Evolutionary conservation across 148 eudicot species (phyloP), one percentile per base, ranked within the genome.

Genomic region (Agrostemma githago): DNA sequence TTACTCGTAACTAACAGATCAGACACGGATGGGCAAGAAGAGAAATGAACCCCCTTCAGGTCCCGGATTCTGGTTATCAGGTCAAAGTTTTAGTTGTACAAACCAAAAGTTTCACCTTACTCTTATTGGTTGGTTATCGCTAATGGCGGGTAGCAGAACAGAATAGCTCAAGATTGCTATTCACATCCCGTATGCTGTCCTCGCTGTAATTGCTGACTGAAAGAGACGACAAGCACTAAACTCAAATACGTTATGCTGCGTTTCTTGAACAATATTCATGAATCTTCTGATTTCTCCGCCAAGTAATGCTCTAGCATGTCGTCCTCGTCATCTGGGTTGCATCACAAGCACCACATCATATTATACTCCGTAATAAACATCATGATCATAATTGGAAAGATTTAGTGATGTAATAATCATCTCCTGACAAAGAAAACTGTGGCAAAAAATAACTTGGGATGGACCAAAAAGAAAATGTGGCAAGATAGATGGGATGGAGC

Each of bases 251-350:
- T 3, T 48, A 19, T 66, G 71, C 77, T n/a, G 70, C 79, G 68
- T 66, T 66, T 75, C 77, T 80, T 72, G 84, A 87, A 26, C 82
- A 87, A 65, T 79, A 86, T 17, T 17, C 80, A 84, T 19, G 83
- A 58, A 72, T 86, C 92, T 80, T 84, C 92, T 73, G 84, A 73
- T 74, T 88, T 88, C 75, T 92, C 91, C 10, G 96, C 93, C 84
- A 93, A 81, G 70, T 88, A 90, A 77, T 90, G 98, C 83, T 93
- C 96, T 7, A 93, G 92, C 96, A 93, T 93, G 74, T 93, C 98
- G 8, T 93, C 96, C 74, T 93, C 98, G 68, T 93, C 98, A 84
- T 83, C 98, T 91, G 89, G 68, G 40, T 79, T 26, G 3, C 17
- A 40, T 16, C 20, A 66, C 72, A 51, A 26, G 44, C 15, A 40